A percentile compares a stretch with the other conserved stretches of the same genome.
Conservation (phyloP, 148 eudicot species). For the Rheum nobile region DNA sequence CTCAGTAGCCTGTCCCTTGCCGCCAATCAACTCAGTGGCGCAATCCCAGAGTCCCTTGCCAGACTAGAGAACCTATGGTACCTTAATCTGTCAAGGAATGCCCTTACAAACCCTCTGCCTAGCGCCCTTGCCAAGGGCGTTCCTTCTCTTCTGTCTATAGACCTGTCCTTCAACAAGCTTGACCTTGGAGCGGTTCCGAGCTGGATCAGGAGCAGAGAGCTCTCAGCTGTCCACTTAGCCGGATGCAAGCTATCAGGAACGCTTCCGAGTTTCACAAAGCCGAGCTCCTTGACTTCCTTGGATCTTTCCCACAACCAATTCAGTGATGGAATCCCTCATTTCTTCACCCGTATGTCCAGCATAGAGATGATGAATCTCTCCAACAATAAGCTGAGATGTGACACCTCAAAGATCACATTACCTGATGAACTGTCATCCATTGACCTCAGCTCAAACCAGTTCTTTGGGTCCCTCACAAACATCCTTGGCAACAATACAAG, state of each 20-base stretch:
- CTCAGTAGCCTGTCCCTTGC: constrained; percentile 49
- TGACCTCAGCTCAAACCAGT: constrained; percentile 51
- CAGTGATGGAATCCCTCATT: constrained; percentile 33
- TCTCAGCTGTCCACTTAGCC: constrained; percentile 57
- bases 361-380: constrained; percentile 47
- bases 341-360: constrained; percentile 41
- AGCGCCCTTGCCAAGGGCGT: constrained; percentile 34
- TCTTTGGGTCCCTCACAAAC: constrained; percentile 48
- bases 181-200: constrained; percentile 43
- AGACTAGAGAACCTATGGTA: constrained; percentile 51
- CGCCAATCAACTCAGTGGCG: constrained; percentile 43
- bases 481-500: constrained; percentile 36
- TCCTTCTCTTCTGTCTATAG: constrained; percentile 61
- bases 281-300: constrained; percentile 40
- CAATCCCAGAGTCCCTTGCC: constrained; percentile 54
- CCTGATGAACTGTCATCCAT: constrained; percentile 47
- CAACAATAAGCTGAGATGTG: constrained; percentile 47
- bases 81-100: constrained; percentile 64
- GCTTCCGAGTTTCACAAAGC: constrained; percentile 48
- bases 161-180: constrained; percentile 55
- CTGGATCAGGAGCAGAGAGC: constrained; percentile 63
- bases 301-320: constrained; percentile 64
- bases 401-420: constrained; percentile 34
- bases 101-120: constrained; percentile 52
- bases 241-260: constrained; percentile 52